Evolutionary conservation across 257 asterid species (phyloP), one percentile per base, ranked within the genome.

Genomic region (Ocimum tenuiflorum): DNA sequence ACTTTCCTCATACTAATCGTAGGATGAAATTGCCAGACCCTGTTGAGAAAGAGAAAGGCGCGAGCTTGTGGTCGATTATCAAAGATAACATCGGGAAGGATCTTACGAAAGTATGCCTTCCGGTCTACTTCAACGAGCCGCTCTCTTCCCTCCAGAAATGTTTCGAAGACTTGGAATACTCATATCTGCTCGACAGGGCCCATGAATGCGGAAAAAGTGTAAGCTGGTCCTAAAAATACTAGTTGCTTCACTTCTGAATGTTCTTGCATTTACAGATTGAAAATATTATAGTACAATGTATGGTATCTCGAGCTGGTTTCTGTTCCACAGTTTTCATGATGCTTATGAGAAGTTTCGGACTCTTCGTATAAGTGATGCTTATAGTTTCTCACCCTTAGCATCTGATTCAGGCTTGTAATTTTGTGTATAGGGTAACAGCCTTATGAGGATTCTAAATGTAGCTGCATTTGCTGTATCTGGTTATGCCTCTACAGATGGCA

Each of bases 391-490:
- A 29, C 51, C 31, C 33, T 73, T 47, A 23, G 64, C 48, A 56
- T 60, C 80, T 79, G 67, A 79, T 67, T 49, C 18, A 20, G 65
- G 51, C 58, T 51, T 65, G 4, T 55, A 29, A 22, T 54, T 47
- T 62, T 58, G 14, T 78, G 60, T 79, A 61, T 71, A 92, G 99
- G 99, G 94, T 53, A 85, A 92, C 83, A 80, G 78, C 80, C 95
- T 92, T 48, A 82, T 89, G 96, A 87, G 97, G 90, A 83, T 89
- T 80, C 83, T 92, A 51, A 84, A 87, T 70, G 96, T 92, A 72
- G 97, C 99, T 48, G 99, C 99, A 63, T 92, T 92, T 80, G 97
- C 99, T 49, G 96, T 89, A 67, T 92, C 99, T 71, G 96, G 95
- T 65, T 92, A 92, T 84, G 94, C 99, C 66, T 89, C 91, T 73